A percentile compares a stretch with the other conserved stretches of the same genome.
These are phyloP conservation scores for Lunasporangiospora selenospora DNA, from an alignment of 192 early-diverging fungal species.

Conservation along the genomic window DNA sequence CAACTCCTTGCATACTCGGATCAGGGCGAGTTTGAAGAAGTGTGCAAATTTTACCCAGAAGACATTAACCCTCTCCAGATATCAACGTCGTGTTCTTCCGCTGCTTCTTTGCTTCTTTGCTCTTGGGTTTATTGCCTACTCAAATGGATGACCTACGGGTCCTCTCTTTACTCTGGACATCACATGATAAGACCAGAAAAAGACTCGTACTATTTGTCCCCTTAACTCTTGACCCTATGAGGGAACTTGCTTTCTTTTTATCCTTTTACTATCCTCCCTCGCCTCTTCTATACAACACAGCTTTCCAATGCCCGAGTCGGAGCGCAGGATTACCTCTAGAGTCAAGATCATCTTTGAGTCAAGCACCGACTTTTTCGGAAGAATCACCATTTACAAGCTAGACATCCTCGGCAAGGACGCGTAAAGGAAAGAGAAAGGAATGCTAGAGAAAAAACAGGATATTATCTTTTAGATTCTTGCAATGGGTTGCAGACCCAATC, in stretches of 20 bases:
- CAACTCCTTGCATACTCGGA: conserved; percentile 56
- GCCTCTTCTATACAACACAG: conserved; percentile 12
- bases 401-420: conserved; percentile 62
- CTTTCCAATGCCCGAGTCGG: conserved; percentile 41
- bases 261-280: background rate
- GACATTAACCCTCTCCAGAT: conserved; percentile 75
- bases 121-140: background rate
- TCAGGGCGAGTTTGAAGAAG: conserved; percentile 42
- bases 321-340: conserved; percentile 7
- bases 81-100: no score
- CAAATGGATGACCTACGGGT: background rate
- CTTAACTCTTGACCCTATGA: background rate
- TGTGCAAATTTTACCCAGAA: conserved; percentile 70
- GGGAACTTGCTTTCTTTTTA: conserved; percentile 1
- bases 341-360: conserved; percentile 71
- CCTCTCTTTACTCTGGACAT: background rate
- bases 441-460: background rate
- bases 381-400: conserved; percentile 80
- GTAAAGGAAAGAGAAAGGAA: conserved; percentile 1
- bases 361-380: conserved; percentile 88
- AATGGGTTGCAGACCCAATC: no score
- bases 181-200: no score
- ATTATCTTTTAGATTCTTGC: no score
- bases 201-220: no score
- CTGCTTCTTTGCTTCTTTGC: background rate